Base-by-base conservation (phyloP, 2,329 filamentous ascomycete genomes). In the Fusarium brachygibbosum region DNA sequence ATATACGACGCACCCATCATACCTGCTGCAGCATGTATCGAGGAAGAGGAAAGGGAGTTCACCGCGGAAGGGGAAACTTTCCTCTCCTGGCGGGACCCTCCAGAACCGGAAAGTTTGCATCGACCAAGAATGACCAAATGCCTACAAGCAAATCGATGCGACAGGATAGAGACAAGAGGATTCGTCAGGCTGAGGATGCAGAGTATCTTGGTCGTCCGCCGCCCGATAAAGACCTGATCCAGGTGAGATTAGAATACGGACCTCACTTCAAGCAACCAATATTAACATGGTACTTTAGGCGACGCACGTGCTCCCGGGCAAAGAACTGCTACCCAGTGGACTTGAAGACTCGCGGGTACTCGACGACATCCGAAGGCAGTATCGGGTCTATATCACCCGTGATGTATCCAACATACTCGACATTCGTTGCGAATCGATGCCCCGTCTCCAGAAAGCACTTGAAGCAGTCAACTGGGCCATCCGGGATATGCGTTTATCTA, bases 331-430 rank as follows among this genome's bases (percentile, higher is more conserved):
- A 2, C 77, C 77, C 1, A 52, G 23, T 21, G 73, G 65, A 3
- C 45, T 81, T 4, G 69, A 76, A 25, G 60, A 74, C 2, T 58
- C 69, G 8, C 35, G 38, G 0, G 63, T 55, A 3, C 56, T 81
- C 7, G 66, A 80, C 25, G 60, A 68, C 5, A 73, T 81, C 17
- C 72, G 79, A 4, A 70, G 57, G 37, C 65, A 60, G 6, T 55
- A 79, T 42, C 62, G 66, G 31, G 75, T 79, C 8, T 81, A 79
- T 73, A 79, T 81, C 14, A 73, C 54, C 5, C 63, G 57, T 8
- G 58, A 64, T 10, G 48, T 72, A 28, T 59, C 69, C 23, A 29
- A 76, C 28, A 35, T 75, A 17, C 66, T 80, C 13, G 69, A 75
- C 8, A 63, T 81, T 25, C 59, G 52, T 40, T 69, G 76, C 23